Conservation (phyloP, 768 basidiomycete species). For the Suillus weaverae region DNA sequence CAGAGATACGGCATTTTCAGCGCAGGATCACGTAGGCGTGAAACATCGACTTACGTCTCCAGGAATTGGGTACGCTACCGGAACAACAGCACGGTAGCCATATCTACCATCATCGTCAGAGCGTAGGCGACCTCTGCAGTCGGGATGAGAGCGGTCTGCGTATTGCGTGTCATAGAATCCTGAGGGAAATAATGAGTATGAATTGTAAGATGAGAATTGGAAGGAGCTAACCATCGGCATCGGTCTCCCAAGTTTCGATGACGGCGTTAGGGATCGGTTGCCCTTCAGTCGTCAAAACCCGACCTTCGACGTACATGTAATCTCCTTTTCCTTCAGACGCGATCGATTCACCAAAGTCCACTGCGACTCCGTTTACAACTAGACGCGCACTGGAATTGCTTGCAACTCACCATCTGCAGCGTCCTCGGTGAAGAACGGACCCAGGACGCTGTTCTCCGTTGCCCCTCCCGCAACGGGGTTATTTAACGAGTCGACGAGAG, state of each 20-base stretch:
- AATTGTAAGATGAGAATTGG: constrained; percentile 35
- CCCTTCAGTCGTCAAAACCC: constrained; percentile 57
- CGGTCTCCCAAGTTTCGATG: constrained; percentile 87
- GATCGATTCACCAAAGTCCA: constrained; percentile 69
- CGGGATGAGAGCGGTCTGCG: constrained; percentile 51
- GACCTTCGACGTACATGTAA: constrained; percentile 79
- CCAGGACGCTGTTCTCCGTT: constrained; percentile 76
- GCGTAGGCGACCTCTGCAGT: constrained; percentile 69
- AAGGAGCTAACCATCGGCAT: constrained; percentile 47
- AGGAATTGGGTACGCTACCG: constrained; percentile 72
- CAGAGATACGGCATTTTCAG: constrained; percentile 11
- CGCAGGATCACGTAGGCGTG: constrained; percentile 6
- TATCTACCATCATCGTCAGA: constrained; percentile 63
- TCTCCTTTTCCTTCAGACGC: constrained; percentile 88
- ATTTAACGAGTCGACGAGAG: constrained; percentile 75
- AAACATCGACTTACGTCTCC: constrained; percentile 47
- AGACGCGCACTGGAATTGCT: neutral
- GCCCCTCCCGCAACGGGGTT: constrained; percentile 60
- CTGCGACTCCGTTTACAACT: constrained; percentile 33
- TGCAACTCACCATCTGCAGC: constrained; percentile 59
- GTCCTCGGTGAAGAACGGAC: constrained; percentile 82
- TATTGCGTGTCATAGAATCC: constrained; percentile 53
- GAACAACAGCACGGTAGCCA: constrained; percentile 71
- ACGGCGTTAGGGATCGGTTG: constrained; percentile 61
- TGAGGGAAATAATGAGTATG: constrained; percentile 4